These are phyloP conservation scores for Eutrema salsugineum DNA, from an alignment of 441 rosid genomes.

Conservation along the genomic window DNA sequence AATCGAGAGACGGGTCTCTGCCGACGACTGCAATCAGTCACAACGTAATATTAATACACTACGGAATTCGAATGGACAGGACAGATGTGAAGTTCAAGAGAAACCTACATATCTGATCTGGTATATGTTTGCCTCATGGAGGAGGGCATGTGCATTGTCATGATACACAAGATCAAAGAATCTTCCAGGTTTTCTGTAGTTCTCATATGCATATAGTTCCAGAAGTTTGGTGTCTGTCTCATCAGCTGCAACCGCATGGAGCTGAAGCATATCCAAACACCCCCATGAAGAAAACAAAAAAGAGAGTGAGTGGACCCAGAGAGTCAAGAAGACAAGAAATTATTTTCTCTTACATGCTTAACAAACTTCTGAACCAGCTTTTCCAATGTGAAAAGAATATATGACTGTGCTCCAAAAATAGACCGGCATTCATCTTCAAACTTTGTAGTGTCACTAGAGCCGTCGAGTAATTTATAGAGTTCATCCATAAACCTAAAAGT, in stretches of 20 bases:
- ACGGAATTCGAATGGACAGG: neutral
- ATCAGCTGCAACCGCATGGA: constrained; percentile 77
- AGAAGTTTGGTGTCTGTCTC: constrained; percentile 87
- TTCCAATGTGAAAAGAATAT: constrained; percentile 90
- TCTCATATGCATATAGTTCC: constrained; percentile 79
- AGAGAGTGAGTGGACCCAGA: neutral
- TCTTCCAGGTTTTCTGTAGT: constrained; percentile 71
- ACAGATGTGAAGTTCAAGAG: neutral
- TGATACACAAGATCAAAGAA: constrained; percentile 68
- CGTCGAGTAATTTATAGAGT: constrained; percentile 88
- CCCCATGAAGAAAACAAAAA: neutral
- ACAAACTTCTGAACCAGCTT: constrained; percentile 88
- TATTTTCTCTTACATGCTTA: constrained; percentile 63
- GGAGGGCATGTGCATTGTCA: constrained; percentile 80
- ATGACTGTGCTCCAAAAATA: constrained; percentile 92
- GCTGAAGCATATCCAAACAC: constrained; percentile 48
- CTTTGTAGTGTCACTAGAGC: constrained; percentile 86
- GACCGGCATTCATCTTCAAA: constrained; percentile 98
- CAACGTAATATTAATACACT: neutral
- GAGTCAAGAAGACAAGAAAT: neutral
- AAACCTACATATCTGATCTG: constrained; percentile 84
- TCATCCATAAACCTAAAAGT: constrained; percentile 78
- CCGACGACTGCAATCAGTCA: constrained; percentile 56
- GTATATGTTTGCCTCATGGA: constrained; percentile 84
- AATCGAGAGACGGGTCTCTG: constrained; percentile 57